Base-by-base conservation (phyloP, 495 filamentous ascomycete species). In the Aspergillus wentii region DNA sequence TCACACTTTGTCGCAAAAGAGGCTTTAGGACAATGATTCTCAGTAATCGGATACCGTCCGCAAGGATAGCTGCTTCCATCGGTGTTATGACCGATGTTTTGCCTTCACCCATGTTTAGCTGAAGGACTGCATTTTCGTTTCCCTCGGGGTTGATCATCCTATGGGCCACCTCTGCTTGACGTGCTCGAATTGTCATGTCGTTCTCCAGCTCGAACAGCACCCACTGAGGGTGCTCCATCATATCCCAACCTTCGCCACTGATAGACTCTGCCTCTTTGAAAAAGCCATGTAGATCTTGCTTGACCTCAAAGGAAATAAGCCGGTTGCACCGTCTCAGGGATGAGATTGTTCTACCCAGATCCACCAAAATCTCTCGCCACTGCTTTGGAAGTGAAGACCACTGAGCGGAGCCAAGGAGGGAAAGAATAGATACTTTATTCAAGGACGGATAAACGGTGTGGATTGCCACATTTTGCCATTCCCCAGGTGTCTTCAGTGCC, bases 81-180 rank as follows among this genome's bases (percentile, higher is more conserved):
- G 84, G 83, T 0, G 85, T 68, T 34, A 89, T 82, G 1, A 88
- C 79, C 0, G 78, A 79, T 0, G 81, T 79, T 44, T 89, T 89
- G 0, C 84, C 84, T 54, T 84, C 75, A 1, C 83, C 84, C 82
- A 88, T 88, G 44, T 86, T 86, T 18, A 89, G 56, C 49, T 88
- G 83, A 55, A 86, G 68, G 8, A 83, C 76, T 0, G 64, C 43
- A 49, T 81, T 87, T 3, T 41, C 9, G 1, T 40, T 52, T 0
- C 46, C 42, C 0, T 44, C 38, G 0, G 73, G 72, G 1, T 33
- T 30, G 10, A 62, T 75, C 80, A 88, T 87, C 26, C 66, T 44
- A 2, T 31, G 19, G 0, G 82, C 78, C 33, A 86, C 78, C 5
- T 73, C 35, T 8, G 64, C 57, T 46, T 89, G 85, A 1, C 76